Conservation (phyloP, 441 rosid species). For the Omphalea diandra region DNA sequence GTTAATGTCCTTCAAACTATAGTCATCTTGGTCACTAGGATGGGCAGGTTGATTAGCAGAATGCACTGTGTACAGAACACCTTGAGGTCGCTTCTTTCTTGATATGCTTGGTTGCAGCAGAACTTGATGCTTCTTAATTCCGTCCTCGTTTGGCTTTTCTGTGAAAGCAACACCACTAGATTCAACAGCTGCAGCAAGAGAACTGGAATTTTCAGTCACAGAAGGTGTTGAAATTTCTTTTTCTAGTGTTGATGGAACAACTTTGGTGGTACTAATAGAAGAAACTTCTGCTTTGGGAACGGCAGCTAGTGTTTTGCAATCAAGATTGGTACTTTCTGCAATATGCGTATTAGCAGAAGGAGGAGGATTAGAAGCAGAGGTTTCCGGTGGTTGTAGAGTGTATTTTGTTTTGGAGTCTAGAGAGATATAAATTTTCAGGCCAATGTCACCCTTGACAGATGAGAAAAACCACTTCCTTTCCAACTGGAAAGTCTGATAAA, state of each 20-base stretch:
- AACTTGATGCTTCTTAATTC: constrained; percentile 39
- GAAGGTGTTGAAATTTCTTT: constrained; percentile 22
- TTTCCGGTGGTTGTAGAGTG: constrained; percentile 13
- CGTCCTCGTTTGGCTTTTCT: constrained; percentile 6
- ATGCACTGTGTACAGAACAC: constrained; percentile 48
- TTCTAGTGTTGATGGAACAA: constrained; percentile 21
- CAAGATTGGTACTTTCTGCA: constrained; percentile 19
- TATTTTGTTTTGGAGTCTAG: constrained; percentile 30
- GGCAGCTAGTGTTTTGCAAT: constrained; percentile 17
- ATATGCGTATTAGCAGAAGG: neutral
- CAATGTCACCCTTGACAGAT: constrained; percentile 54
- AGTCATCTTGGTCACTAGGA: constrained; percentile 43
- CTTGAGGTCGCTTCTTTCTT: constrained; percentile 22
- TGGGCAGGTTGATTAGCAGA: constrained; percentile 32
- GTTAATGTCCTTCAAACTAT: constrained; percentile 61
- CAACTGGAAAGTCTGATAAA: constrained; percentile 41
- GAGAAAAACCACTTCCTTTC: constrained; percentile 45
- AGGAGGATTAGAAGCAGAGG: constrained; percentile 22
- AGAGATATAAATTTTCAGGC: constrained; percentile 39
- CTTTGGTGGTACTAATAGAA: constrained; percentile 13
- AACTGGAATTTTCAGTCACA: neutral
- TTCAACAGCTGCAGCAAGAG: constrained; percentile 10
- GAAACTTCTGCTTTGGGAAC: constrained; percentile 28
- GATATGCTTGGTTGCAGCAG: constrained; percentile 26
- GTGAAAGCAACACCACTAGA: neutral